These are phyloP conservation scores for Wickerhamiella sergipiensis DNA, from an alignment of 805 yeast species.

Conservation along the genomic window DNA sequence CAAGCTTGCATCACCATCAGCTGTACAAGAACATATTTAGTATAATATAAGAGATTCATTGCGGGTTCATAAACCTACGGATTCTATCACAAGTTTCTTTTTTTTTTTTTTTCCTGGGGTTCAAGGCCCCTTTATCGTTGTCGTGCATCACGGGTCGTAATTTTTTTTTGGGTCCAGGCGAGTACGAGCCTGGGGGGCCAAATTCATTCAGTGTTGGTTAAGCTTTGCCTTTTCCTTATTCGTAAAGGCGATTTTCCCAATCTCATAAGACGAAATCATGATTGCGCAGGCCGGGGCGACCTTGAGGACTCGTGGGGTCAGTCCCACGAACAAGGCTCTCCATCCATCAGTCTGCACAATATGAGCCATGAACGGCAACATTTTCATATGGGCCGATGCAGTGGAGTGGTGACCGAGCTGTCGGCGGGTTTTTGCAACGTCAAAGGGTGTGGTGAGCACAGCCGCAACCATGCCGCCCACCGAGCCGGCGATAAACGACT, in stretches of 20 bases:
- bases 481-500: conserved; percentile 63
- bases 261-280: conserved; percentile 90
- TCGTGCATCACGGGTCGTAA: background rate
- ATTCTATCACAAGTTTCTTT: background rate
- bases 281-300: conserved; percentile 97
- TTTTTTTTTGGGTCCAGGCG: too few species aligned
- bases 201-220: background rate
- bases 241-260: conserved; percentile 51
- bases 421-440: conserved; percentile 88
- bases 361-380: conserved; percentile 50
- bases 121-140: background rate
- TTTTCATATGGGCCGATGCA: conserved; percentile 26
- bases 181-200: too few species aligned
- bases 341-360: conserved; percentile 65
- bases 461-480: conserved; percentile 80
- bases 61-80: background rate
- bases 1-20: too few species aligned
- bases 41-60: background rate
- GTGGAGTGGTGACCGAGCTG: conserved; percentile 43
- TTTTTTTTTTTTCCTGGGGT: background rate
- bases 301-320: conserved; percentile 73
- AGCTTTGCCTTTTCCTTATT: background rate
- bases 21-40: background rate
- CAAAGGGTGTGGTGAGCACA: conserved; percentile 81
- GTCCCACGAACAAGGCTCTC: conserved; percentile 75